Percentiles rank a stretch among this genome's conserved stretches.
Conservation (phyloP, 1,139 yeast genomes). For the Candida sojae region DNA sequence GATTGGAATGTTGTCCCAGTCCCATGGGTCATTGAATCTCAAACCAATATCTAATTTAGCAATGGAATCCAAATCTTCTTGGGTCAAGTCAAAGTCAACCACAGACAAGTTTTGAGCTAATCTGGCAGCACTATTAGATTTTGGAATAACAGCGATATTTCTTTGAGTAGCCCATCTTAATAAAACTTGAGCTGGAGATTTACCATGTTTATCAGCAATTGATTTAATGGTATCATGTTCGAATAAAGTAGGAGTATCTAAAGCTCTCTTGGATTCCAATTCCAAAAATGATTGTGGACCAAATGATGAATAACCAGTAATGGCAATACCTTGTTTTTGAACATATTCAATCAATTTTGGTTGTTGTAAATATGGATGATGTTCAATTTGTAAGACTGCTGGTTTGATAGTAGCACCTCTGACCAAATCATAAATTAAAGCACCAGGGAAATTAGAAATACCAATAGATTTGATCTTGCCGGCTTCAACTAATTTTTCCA, state of each 20-base stretch:
- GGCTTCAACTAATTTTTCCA: constrained; percentile 57
- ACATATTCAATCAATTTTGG: constrained; percentile 64
- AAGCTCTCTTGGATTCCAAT: constrained; percentile 54
- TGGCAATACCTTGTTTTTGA: constrained; percentile 60
- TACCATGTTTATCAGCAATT: constrained; percentile 17
- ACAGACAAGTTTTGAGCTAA: constrained; percentile 57
- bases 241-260: constrained; percentile 54
- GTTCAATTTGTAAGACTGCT: constrained; percentile 84
- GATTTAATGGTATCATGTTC: constrained; percentile 50
- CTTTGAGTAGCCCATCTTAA: constrained; percentile 84
- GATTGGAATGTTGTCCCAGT: constrained; percentile 64
- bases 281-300: constrained; percentile 76
- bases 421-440: constrained; percentile 69
- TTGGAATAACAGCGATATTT: constrained; percentile 72
- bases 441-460: constrained; percentile 77
- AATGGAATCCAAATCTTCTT: constrained; percentile 56
- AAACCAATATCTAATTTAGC: constrained; percentile 61
- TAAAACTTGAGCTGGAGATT: constrained; percentile 62
- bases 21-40: constrained; percentile 87
- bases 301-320: constrained; percentile 85
- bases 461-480: constrained; percentile 81
- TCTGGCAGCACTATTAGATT: constrained; percentile 66
- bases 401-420: constrained; percentile 75
- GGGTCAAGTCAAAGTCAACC: constrained; percentile 53
- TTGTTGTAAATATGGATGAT: constrained; percentile 89